Percentiles rank a stretch among this genome's conserved stretches.
Evolutionary conservation across 768 basidiomycete species (phyloP).

Genomic region (Ramaria sp.): DNA sequence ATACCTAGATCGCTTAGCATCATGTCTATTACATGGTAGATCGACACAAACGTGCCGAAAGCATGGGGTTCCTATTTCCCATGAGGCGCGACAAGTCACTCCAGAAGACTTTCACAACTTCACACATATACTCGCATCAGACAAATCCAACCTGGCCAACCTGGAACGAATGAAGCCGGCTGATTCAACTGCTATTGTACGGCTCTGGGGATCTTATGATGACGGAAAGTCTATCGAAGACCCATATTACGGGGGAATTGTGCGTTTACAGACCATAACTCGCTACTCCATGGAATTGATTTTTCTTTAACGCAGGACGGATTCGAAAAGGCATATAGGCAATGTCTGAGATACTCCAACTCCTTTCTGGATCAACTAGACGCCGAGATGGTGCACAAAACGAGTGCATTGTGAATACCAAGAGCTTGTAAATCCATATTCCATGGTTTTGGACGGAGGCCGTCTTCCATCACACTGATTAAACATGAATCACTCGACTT

Average conservation of each 20-base stretch:
- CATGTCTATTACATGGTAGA: not conserved
- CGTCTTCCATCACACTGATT: not conserved
- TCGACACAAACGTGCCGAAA: slow-evolving; percentile 50
- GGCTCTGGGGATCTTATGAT: slow-evolving; percentile 73
- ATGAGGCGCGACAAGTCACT: slow-evolving; percentile 55
- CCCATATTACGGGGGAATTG: slow-evolving; percentile 72
- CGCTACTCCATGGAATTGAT: not conserved
- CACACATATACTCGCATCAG: slow-evolving; percentile 81
- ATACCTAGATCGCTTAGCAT: not conserved
- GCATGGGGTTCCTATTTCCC: slow-evolving; percentile 63
- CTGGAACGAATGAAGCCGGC: slow-evolving; percentile 39
- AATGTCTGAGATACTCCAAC: slow-evolving; percentile 61
- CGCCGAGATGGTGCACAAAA: not conserved
- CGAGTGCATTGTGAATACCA: not conserved
- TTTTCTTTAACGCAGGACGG: slow-evolving; percentile 32
- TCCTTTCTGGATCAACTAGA: slow-evolving; percentile 66
- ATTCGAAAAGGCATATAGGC: slow-evolving; percentile 70
- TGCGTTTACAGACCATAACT: slow-evolving; percentile 22
- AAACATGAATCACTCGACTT: slow-evolving; percentile 43
- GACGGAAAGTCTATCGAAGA: slow-evolving; percentile 66
- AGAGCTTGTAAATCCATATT: not conserved
- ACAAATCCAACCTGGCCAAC: slow-evolving; percentile 60
- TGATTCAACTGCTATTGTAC: slow-evolving; percentile 46
- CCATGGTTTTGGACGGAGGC: not conserved
- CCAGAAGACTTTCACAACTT: slow-evolving; percentile 61